A percentile compares a stretch with the other conserved stretches of the same genome.
Evolutionary conservation across 2,329 filamentous ascomycete species (phyloP).

Genomic region (Sclerotinia minor): DNA sequence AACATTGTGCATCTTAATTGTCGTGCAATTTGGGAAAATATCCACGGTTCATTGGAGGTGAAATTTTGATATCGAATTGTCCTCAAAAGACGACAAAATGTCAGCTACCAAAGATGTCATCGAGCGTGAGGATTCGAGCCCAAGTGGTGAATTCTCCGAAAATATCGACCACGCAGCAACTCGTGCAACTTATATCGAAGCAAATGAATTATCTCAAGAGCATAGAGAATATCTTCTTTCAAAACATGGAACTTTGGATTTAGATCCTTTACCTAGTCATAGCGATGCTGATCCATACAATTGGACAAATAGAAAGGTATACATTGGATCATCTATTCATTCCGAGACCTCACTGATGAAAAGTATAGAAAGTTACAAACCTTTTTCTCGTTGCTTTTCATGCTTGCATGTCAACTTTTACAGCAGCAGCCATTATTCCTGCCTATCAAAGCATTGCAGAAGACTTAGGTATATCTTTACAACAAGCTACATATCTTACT

Average conservation of each 20-base stretch:
- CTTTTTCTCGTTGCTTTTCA: slow-evolving; percentile 53
- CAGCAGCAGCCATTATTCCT: slow-evolving; percentile 51
- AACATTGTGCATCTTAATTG: not conserved
- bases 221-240: slow-evolving; percentile 26
- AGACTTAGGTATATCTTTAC: slow-evolving; percentile 48
- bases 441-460: slow-evolving; percentile 50
- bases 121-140: slow-evolving; percentile 14
- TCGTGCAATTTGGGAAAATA: not conserved
- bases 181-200: slow-evolving; percentile 12
- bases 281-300: slow-evolving; percentile 53
- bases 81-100: not conserved
- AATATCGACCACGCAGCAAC: slow-evolving; percentile 11
- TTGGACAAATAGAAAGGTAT: slow-evolving; percentile 53
- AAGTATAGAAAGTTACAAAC: slow-evolving; percentile 48
- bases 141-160: slow-evolving; percentile 9
- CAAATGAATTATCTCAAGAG: slow-evolving; percentile 17
- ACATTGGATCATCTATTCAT: not conserved
- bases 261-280: slow-evolving; percentile 26
- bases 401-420: slow-evolving; percentile 54
- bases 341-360: not conserved
- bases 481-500: slow-evolving; percentile 50
- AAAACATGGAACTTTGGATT: slow-evolving; percentile 26
- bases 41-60: not conserved
- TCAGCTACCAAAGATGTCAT: not conserved
- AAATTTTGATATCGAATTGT: not conserved